Evolutionary conservation across 1,139 yeast species (phyloP).

Genomic region (Geotrichum histeridarum): DNA sequence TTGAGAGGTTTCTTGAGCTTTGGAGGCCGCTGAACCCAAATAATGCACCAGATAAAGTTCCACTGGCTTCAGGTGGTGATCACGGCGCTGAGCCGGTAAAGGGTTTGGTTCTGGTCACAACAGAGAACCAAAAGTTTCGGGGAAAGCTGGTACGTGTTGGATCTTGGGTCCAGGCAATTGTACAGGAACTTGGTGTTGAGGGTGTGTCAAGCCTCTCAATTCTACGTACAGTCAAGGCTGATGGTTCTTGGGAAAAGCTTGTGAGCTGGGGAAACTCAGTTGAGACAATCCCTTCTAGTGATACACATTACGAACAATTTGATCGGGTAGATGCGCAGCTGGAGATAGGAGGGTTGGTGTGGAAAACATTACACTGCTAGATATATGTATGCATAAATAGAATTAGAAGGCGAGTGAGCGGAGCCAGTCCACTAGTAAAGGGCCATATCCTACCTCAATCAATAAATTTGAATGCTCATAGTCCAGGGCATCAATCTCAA

Average conservation of each 20-base stretch:
- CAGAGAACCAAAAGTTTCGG: constrained; percentile 17
- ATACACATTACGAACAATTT: background rate
- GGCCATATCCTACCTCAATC: background rate
- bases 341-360: background rate
- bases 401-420: background rate
- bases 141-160: constrained; percentile 28
- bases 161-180: constrained; percentile 25
- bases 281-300: constrained; percentile 17
- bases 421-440: background rate
- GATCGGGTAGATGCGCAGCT: background rate
- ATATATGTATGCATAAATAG: background rate
- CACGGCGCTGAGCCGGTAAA: background rate
- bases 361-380: constrained; percentile 7
- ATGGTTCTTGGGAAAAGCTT: constrained; percentile 16
- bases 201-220: constrained; percentile 18
- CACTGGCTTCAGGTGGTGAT: constrained; percentile 5
- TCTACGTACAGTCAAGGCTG: constrained; percentile 17
- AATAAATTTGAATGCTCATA: no score
- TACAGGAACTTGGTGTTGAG: constrained; percentile 12
- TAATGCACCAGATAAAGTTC: constrained; percentile 38
- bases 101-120: constrained; percentile 21
- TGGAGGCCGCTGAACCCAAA: constrained; percentile 53
- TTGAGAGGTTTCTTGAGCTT: constrained; percentile 49
- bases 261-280: constrained; percentile 19
- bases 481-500: no score